Percentiles rank a stretch among this genome's conserved stretches.
Evolutionary conservation across 1,284 basidiomycete species (phyloP).

Genomic region (Ganoderma resinaceum): DNA sequence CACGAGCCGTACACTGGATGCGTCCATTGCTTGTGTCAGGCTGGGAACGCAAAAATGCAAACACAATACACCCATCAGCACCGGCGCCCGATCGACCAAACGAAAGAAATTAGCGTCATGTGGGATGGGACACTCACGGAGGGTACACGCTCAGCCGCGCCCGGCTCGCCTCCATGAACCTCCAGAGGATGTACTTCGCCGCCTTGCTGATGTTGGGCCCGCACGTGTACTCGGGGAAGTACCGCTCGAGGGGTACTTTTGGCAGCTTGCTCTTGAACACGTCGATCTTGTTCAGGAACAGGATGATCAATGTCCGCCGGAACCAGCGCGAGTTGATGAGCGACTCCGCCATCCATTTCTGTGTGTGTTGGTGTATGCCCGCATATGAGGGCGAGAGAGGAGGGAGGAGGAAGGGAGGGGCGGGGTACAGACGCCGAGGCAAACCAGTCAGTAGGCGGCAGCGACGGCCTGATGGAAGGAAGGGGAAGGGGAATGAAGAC

Average conservation of each 20-base stretch:
- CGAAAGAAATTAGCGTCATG: background rate
- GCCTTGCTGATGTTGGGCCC: constrained; percentile 97
- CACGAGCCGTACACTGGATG: constrained; percentile 85
- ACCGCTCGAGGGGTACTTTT: constrained; percentile 87
- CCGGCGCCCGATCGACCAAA: background rate
- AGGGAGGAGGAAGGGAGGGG: background rate
- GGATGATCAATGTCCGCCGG: constrained; percentile 88
- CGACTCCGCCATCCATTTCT: constrained; percentile 97
- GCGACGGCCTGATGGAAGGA: background rate
- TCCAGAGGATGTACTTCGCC: constrained; percentile 97
- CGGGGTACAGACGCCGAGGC: background rate
- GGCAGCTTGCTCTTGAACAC: constrained; percentile 95
- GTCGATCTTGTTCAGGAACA: constrained; percentile 97
- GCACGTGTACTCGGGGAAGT: constrained; percentile 95
- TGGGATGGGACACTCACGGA: constrained; percentile 74
- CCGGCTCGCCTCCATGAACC: constrained; percentile 95
- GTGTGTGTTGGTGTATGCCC: too few relatives aligned
- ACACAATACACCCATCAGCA: constrained; percentile 11
- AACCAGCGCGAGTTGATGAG: constrained; percentile 99
- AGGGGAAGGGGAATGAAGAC: constrained; percentile 31
- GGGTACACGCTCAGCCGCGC: constrained; percentile 91
- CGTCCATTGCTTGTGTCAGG: constrained; percentile 84
- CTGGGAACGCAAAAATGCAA: constrained; percentile 48
- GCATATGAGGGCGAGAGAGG: too few relatives aligned
- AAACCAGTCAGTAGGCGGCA: background rate